Conservation (phyloP, 176 grass and related monocot species). For the Oryza longistaminata region DNA sequence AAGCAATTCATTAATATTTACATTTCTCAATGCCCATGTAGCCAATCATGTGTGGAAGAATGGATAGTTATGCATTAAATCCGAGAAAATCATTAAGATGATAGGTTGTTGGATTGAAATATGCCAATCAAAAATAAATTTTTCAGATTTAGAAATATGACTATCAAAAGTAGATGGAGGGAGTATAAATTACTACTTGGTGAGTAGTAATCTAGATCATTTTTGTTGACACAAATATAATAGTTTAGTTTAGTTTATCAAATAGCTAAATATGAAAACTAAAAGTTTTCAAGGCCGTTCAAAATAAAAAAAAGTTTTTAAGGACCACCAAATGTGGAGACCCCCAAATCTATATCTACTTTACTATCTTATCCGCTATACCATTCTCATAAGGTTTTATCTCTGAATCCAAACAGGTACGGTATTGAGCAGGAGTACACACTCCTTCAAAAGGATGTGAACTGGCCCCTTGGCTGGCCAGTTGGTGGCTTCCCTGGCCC, state of each 20-base stretch:
- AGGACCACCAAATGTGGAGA: slow-evolving; percentile 14
- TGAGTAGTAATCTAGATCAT: background rate
- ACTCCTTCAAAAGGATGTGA: slow-evolving; percentile 91
- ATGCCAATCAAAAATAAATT: too few species aligned
- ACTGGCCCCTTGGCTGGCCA: slow-evolving; percentile 93
- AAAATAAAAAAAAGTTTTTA: background rate
- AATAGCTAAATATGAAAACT: background rate
- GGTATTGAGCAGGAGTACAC: slow-evolving; percentile 99
- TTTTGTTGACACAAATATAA: background rate
- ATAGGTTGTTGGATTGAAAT: too few species aligned
- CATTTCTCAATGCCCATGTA: too few species aligned
- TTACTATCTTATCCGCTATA: slow-evolving; percentile 18
- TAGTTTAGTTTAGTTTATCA: background rate
- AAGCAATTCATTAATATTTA: too few species aligned
- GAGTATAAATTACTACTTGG: background rate
- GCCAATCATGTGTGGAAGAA: too few species aligned
- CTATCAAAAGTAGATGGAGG: too few species aligned
- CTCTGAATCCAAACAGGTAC: slow-evolving; percentile 69
- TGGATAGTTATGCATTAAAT: too few species aligned
- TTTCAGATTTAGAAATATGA: too few species aligned
- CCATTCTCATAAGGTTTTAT: slow-evolving; percentile 18
- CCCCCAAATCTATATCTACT: background rate
- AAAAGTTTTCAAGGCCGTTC: too few species aligned
- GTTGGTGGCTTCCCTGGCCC: slow-evolving; percentile 90
- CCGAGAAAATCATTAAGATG: too few species aligned